phyloP scores from a whole-genome alignment of 192 early-diverging fungal species.

The Dissophora ornata region DNA sequence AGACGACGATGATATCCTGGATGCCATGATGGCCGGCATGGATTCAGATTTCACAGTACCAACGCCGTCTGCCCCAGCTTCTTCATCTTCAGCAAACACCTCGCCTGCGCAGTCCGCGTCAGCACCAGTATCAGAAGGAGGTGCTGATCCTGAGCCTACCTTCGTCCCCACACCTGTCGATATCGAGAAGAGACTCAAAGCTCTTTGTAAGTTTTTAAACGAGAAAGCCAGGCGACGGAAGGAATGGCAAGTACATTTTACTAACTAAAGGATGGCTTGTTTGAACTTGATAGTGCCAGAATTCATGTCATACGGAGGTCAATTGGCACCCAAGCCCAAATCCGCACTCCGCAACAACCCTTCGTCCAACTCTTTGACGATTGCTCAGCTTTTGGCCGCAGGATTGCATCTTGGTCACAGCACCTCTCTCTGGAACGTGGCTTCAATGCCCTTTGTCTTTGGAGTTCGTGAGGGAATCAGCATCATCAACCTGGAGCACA shows the following conservation, averaged over 20 bases:
- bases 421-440: constrained; percentile 78
- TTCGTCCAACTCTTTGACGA: constrained; percentile 58
- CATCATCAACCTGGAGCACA: constrained; percentile 95
- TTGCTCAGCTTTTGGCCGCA: constrained; percentile 79
- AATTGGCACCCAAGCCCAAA: constrained; percentile 45
- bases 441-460: constrained; percentile 88
- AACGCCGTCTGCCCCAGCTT: constrained; percentile 13
- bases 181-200: constrained; percentile 45
- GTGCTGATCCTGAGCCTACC: constrained; percentile 23
- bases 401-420: constrained; percentile 92
- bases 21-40: constrained; percentile 54
- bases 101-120: not conserved
- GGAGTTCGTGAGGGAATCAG: constrained; percentile 89
- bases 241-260: too few relatives aligned
- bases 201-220: constrained; percentile 50
- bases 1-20: constrained; percentile 42
- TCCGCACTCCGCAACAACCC: constrained; percentile 31
- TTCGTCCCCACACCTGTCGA: constrained; percentile 30
- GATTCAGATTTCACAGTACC: constrained; percentile 46
- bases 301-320: constrained; percentile 44
- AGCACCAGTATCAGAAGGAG: constrained; percentile 4
- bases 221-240: too few relatives aligned
- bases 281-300: constrained; percentile 56
- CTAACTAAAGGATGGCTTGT: too few relatives aligned
- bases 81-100: constrained; percentile 1